These are phyloP conservation scores for Vicia faba DNA, from an alignment of 306 rosid species.

Conservation along the genomic window DNA sequence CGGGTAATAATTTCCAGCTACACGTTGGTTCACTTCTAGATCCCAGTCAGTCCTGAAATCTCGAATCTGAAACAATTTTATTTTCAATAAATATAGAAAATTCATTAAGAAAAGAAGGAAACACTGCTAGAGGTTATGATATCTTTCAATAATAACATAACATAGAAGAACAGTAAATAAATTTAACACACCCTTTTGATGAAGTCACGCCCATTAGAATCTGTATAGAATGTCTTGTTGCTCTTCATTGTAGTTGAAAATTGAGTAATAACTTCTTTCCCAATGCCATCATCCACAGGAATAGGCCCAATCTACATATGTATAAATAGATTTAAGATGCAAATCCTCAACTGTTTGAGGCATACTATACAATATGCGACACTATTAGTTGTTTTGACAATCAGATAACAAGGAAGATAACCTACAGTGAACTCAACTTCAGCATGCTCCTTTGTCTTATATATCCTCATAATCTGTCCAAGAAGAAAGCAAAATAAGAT, in stretches of 20 bases:
- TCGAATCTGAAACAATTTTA: slow-evolving; percentile 55
- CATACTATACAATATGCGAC: slow-evolving; percentile 25
- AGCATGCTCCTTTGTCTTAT: slow-evolving; percentile 85
- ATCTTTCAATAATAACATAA: slow-evolving; percentile 3
- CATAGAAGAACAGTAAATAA: slow-evolving; percentile 18
- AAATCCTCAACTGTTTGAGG: slow-evolving; percentile 18
- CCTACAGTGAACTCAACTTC: slow-evolving; percentile 94
- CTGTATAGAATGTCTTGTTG: slow-evolving; percentile 81
- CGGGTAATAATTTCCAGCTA: slow-evolving; percentile 91
- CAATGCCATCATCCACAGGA: slow-evolving; percentile 80
- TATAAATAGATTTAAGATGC: slow-evolving; percentile 31
- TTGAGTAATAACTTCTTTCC: slow-evolving; percentile 82
- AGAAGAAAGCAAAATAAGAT: slow-evolving; percentile 24
- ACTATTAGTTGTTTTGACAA: slow-evolving; percentile 6
- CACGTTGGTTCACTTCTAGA: slow-evolving; percentile 78
- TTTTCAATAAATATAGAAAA: slow-evolving; percentile 11
- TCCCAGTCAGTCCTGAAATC: slow-evolving; percentile 86
- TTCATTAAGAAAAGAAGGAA: background rate
- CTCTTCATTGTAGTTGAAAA: slow-evolving; percentile 61
- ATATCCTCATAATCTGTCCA: slow-evolving; percentile 68
- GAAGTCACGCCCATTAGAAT: slow-evolving; percentile 94
- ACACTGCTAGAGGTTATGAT: too few relatives aligned
- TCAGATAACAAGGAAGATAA: slow-evolving; percentile 32
- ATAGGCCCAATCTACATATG: slow-evolving; percentile 78
- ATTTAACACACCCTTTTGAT: slow-evolving; percentile 71